These are phyloP conservation scores for Dactylellina drechsleri DNA, from an alignment of 2,329 filamentous ascomycete genomes.

Conservation along the genomic window DNA sequence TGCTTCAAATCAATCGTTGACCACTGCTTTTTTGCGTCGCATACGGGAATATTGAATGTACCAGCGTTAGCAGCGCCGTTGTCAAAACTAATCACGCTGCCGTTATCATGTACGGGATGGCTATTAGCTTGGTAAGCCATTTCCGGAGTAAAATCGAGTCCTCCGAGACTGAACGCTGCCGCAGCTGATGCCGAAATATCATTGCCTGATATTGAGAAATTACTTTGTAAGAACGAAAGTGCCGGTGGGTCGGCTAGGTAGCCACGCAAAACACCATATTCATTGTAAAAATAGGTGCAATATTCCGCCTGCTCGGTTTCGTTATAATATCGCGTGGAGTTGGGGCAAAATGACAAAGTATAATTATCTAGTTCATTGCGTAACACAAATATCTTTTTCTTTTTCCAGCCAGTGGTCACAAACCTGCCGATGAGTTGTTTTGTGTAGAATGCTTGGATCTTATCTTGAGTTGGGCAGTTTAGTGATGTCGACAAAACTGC, in stretches of 20 bases:
- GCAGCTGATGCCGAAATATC: slow-evolving; percentile 8
- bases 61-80: neutral
- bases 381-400: neutral
- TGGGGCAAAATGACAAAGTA: neutral
- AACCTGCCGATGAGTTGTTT: slow-evolving; percentile 1
- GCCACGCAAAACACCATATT: neutral
- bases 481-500: neutral
- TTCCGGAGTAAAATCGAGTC: neutral
- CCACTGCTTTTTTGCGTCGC: slow-evolving; percentile 1
- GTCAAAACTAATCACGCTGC: neutral
- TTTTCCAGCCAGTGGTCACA: neutral
- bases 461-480: slow-evolving; percentile 2
- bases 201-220: neutral
- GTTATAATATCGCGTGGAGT: neutral
- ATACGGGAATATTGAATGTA: slow-evolving; percentile 1
- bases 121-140: neutral
- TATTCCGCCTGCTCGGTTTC: slow-evolving; percentile 7
- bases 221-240: neutral
- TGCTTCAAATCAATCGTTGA: neutral
- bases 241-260: neutral
- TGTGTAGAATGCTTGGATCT: slow-evolving; percentile 4
- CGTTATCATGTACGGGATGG: neutral
- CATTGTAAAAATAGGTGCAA: neutral
- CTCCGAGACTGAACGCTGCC: neutral
- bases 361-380: neutral